Evolutionary conservation across 768 basidiomycete genomes (phyloP).

Genomic region (Suillus fuscotomentosus): DNA sequence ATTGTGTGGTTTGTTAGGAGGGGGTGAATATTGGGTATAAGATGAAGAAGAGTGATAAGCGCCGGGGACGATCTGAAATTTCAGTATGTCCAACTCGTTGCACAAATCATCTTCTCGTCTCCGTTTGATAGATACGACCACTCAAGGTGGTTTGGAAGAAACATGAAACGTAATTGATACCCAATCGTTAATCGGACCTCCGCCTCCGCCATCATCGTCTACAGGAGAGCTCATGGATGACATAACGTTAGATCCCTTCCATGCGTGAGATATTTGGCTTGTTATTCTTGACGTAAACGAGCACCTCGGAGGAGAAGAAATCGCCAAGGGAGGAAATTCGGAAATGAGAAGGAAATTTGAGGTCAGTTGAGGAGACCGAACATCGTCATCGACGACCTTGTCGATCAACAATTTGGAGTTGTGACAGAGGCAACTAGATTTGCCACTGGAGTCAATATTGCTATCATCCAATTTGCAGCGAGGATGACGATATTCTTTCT

Average conservation of each 20-base stretch:
- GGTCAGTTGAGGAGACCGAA: background rate
- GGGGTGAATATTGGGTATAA: slow-evolving; percentile 43
- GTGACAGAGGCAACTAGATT: background rate
- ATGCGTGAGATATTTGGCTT: background rate
- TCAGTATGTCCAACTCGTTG: background rate
- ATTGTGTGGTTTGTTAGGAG: background rate
- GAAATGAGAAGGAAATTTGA: background rate
- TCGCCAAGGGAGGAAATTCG: background rate
- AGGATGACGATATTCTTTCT: background rate
- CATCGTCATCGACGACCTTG: background rate
- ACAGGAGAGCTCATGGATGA: background rate
- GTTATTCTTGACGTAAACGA: background rate
- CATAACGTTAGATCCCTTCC: background rate
- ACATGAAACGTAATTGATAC: background rate
- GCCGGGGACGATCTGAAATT: slow-evolving; percentile 35
- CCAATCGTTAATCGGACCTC: background rate
- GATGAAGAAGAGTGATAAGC: slow-evolving; percentile 60
- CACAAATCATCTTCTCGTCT: background rate
- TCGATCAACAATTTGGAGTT: background rate
- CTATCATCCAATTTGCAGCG: background rate
- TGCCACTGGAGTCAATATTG: background rate
- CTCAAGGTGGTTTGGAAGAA: background rate
- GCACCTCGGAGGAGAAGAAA: background rate
- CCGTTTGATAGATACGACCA: background rate
- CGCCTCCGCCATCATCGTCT: background rate